Evolutionary conservation across 768 basidiomycete genomes (phyloP), one percentile per base, ranked within the genome.

Genomic region (Vararia minispora): DNA sequence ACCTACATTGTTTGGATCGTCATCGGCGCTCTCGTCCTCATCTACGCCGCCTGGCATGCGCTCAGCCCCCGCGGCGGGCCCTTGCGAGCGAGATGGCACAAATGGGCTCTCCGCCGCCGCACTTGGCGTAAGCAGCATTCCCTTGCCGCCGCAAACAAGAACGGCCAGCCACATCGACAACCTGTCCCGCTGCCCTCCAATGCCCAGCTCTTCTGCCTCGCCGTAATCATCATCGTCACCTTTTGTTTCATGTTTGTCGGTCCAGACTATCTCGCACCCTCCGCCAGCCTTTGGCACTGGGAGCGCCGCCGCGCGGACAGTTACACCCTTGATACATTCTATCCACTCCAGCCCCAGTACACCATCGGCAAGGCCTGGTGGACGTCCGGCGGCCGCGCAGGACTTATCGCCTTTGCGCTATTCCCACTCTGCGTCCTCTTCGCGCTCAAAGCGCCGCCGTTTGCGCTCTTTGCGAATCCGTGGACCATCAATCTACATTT

Each of bases 351-450:
- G 26, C 70, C 77, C 3, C 65, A 69, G 45, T 71, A 72, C 53
- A 78, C 75, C 13, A 79, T 87, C 41, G 46, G 52, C 32, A 83
- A 82, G 54, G 66, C 74, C 1, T 72, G 73, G 58, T 88, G 85
- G 85, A 76, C 79, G 0, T 65, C 73, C 1, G 76, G 72, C n/a
- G 69, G 66, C 13, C 60, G 83, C 23, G 68, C 72, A 14, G 84
- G 85, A 0, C 61, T 79, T 40, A 75, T 85, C 27, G 72, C 80
- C 1, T 86, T 84, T 50, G 72, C 79, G 2, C 65, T 85, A 21
- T 61, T 83, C 33, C 85, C 84, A 0, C 65, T 87, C 6, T 76
- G 73, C 39, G 61, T 85, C 41, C 63, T 82, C 11, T 67, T 84
- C 44, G 80, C 76, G 7, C 66, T 88, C 54, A 88, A 77, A 53